Evolutionary conservation across 140 eudicot species (phyloP), one percentile per base, ranked within the genome.

Genomic region (Flaveria floridana): DNA sequence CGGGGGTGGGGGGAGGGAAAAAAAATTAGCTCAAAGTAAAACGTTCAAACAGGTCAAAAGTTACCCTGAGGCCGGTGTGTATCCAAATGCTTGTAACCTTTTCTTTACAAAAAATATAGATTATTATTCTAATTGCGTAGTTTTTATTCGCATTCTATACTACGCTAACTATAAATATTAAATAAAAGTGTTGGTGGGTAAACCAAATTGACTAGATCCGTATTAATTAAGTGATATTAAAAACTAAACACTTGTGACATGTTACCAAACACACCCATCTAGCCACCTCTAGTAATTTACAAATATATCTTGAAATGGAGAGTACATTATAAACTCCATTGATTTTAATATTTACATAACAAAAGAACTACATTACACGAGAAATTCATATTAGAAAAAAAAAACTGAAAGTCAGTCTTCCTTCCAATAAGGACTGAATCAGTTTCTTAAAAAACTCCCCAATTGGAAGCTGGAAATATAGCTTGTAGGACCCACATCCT

Each of bases 181-280:
- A 37, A 34, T 65, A 28, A 13, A 62, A 62, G 44, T 28, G 68
- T 62, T 13, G 0, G 44, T 10, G 11, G 70, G 50, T 65, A 19
- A 65, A 37, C 50, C 70, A 65, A 65, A 34, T 14, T 18, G 1
- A 7, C 15, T 23, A 58, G n/a, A 2, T 23, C 26, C n/a, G 16
- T 34, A 15, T 65, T 34, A 9, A 15, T 65, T 34, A 9, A 65
- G 26, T 18, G 7, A 34, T 62, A 26, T 10, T 25, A 62, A 14
- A 26, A 28, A 62, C 14, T 13, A 26, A 41, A 62, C 68, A 62
- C 6, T 26, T 62, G 15, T 28, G 42, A 62, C 68, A 42, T 4
- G 11, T 62, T 28, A 62, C 44, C 51, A 6, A 65, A 65, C 50
- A 12, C 51, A 65, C 69, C 30, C 61, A 47, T 69, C 44, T 47